Evolutionary conservation across 2,329 filamentous ascomycete genomes (phyloP), one percentile per base, ranked within the genome.

Genomic region (Scolecobasidium constrictum): DNA sequence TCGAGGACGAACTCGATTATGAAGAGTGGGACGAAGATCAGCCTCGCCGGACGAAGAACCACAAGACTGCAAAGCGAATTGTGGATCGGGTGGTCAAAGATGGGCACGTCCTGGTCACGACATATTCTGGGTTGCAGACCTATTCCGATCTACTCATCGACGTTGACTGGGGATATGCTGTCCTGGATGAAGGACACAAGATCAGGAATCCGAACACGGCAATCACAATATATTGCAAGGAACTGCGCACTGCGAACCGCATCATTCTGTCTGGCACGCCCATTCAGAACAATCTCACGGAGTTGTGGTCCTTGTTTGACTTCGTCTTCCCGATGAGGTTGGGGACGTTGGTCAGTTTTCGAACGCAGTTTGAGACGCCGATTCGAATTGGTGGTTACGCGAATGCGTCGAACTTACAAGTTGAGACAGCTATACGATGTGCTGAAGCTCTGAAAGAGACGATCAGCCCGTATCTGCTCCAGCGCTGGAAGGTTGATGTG

Each of bases 281-380:
- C 0, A 93, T 98, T 71, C 93, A 98, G 60, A 98, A 98, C 60
- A 96, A 95, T 49, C 65, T 98, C 19, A 81, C 83, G 0, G 93
- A 98, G 58, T 68, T 98, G 1, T 98, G 92, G 90, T 96, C 90
- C 0, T 67, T 98, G 0, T 96, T 98, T 56, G 93, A 98, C 58
- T 98, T 98, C 56, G 83, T 96, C 45, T 96, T 87, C 48, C 92
- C 93, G 0, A 95, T 96, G 86, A 82, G 88, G 12, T 67, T 98
- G 4, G 93, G 92, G 0, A 95, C 86, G 0, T 69, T 96, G 11
- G 83, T 95, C 45, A 86, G 84, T 49, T 98, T 98, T 58, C 78
- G 87, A 36, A 81, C 81, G 46, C 81, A 94, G 47, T 96, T 98
- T 50, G 92, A 96, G 56, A 83, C 93, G 28, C 92, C 92, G 0